Evolutionary conservation across 768 basidiomycete species (phyloP), one percentile per base, ranked within the genome.

Genomic region (Cyclocybe aegerita): DNA sequence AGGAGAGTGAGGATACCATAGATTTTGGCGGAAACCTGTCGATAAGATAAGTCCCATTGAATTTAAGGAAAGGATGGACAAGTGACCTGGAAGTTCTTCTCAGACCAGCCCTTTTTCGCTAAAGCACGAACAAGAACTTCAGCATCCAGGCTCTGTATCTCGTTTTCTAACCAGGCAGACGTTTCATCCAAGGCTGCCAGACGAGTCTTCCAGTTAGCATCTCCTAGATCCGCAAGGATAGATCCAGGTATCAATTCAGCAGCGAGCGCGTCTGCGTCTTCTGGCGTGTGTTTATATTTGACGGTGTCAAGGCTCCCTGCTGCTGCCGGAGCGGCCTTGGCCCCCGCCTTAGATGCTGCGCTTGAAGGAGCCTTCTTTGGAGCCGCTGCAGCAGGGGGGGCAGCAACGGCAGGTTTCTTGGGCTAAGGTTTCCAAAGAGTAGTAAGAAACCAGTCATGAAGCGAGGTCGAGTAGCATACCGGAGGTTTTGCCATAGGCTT

Each of bases 31-130:
- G 91, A 94, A 40, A 99, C 95, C 94, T 98, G 47, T 17, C 44
- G 30, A 33, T 31, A 37, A 54, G 39, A 50, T 34, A 40, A 39
- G 31, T 43, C 10, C 10, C 23, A 44, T 16, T 32, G 12, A 15
- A 7, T 45, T 30, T 52, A 39, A 49, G 44, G 33, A 34, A 14
- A 12, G 39, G n/a, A 37, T 43, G 9, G 29, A 16, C 30, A 5
- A 61, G 69, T 49, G 52, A 90, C 95, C 74, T 99, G 96, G 58
- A 99, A 99, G 62, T 98, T 99, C 76, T 97, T 98, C 72, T 99
- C 97, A n/a, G 78, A 81, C 94, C 93, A 98, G 2, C 95, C 93
- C 56, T 90, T 93, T 76, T 96, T 98, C 3, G 82, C 86, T 52
- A 98, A 70, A 57, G 89, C 86, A 17, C 96, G 79, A 14, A 98